Percentiles rank a stretch among this genome's conserved stretches.
These are phyloP conservation scores for Claviceps sorghi DNA, from an alignment of 2,329 filamentous ascomycete species.

Conservation along the genomic window DNA sequence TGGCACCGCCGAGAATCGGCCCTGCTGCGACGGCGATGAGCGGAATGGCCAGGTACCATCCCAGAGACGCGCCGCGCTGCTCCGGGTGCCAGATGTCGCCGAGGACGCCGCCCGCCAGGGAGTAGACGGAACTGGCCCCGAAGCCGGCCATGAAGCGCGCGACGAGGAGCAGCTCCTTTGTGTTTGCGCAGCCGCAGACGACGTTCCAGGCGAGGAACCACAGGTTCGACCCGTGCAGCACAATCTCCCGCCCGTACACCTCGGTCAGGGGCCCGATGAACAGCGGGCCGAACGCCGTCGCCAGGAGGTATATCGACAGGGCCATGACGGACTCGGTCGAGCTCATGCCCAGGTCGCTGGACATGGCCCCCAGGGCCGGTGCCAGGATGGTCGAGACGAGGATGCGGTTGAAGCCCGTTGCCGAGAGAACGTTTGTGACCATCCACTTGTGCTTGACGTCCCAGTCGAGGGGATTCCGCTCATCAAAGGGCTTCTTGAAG, in stretches of 20 bases:
- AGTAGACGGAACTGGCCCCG: constrained; percentile 30
- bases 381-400: constrained; percentile 39
- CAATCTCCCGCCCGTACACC: constrained; percentile 27
- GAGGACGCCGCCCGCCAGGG: constrained; percentile 31
- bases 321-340: constrained; percentile 31
- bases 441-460: constrained; percentile 32
- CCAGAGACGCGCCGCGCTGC: constrained; percentile 27
- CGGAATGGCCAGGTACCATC: constrained; percentile 24
- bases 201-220: constrained; percentile 37
- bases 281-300: constrained; percentile 28
- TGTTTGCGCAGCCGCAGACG: constrained; percentile 26
- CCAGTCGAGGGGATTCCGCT: not conserved
- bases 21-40: constrained; percentile 24
- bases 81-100: constrained; percentile 32
- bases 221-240: constrained; percentile 30
- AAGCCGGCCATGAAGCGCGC: constrained; percentile 33
- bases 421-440: constrained; percentile 32
- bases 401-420: constrained; percentile 35
- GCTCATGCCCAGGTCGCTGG: constrained; percentile 35
- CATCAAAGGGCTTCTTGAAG: not conserved
- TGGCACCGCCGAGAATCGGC: constrained; percentile 26
- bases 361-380: constrained; percentile 33
- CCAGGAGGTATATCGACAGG: constrained; percentile 28
- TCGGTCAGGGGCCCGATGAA: constrained; percentile 32
- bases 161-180: constrained; percentile 24